Evolutionary conservation across 148 eudicot genomes (phyloP).

Genomic region (Spergularia marina): DNA sequence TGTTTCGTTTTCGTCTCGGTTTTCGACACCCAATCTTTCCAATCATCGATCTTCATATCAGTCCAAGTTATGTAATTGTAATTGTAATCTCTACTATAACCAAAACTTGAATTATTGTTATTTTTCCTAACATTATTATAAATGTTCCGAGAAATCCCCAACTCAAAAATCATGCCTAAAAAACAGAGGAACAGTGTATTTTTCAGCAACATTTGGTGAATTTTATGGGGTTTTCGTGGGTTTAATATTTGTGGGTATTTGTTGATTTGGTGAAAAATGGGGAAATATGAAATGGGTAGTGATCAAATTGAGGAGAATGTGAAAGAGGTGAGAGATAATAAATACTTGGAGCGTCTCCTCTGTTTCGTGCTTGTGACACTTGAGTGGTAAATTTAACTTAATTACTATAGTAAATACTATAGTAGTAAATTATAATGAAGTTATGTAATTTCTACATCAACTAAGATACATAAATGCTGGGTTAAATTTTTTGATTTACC

Average conservation of each 20-base stretch:
- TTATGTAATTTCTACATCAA: neutral
- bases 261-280: constrained; percentile 13
- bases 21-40: constrained; percentile 28
- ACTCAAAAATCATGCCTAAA: constrained; percentile 18
- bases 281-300: constrained; percentile 31
- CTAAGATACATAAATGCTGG: neutral
- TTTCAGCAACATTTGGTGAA: constrained; percentile 20
- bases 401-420: neutral
- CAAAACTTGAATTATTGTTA: no score
- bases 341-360: constrained; percentile 36
- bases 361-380: constrained; percentile 31
- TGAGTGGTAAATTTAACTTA: constrained; percentile 15
- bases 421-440: neutral
- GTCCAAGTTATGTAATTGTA: constrained; percentile 48
- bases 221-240: neutral
- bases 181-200: constrained; percentile 27
- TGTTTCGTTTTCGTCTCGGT: constrained; percentile 15
- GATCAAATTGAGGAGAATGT: constrained; percentile 24
- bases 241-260: constrained; percentile 30
- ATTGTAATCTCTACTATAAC: neutral
- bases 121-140: neutral
- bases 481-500: neutral
- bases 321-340: constrained; percentile 24
- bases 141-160: constrained; percentile 20
- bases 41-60: constrained; percentile 46